A percentile compares a stretch with the other conserved stretches of the same genome.
These are phyloP conservation scores for Russula emetica DNA, from an alignment of 768 basidiomycete species.

Conservation along the genomic window DNA sequence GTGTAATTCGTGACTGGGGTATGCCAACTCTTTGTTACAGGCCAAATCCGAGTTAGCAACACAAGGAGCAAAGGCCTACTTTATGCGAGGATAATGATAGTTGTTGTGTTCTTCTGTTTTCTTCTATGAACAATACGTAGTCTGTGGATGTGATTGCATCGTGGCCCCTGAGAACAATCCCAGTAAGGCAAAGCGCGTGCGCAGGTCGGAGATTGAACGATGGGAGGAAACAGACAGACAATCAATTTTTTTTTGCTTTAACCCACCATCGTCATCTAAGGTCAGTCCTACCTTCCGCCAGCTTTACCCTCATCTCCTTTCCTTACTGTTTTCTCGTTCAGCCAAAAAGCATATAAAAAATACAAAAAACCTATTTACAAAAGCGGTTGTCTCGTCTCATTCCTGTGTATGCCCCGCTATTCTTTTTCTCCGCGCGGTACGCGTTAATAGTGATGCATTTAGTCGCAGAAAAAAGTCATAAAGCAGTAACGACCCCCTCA, in stretches of 20 bases:
- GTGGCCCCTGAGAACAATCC: background rate
- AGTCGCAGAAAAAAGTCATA: constrained; percentile 67
- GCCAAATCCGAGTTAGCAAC: constrained; percentile 79
- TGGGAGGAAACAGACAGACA: constrained; percentile 22
- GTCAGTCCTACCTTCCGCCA: constrained; percentile 36
- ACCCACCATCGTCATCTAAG: constrained; percentile 63
- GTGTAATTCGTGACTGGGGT: constrained; percentile 12
- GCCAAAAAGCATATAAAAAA: constrained; percentile 52
- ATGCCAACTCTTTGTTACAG: constrained; percentile 37
- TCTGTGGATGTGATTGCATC: constrained; percentile 7
- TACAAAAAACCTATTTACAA: constrained; percentile 62
- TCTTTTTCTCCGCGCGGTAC: constrained; percentile 22
- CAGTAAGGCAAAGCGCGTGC: constrained; percentile 8
- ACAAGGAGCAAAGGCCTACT: constrained; percentile 85
- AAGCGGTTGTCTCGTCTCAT: constrained; percentile 70
- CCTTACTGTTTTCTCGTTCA: constrained; percentile 25
- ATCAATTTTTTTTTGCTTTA: constrained; percentile 42
- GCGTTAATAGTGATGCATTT: constrained; percentile 25
- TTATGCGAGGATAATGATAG: constrained; percentile 65
- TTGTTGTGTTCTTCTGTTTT: constrained; percentile 15
- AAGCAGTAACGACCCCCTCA: constrained; percentile 85
- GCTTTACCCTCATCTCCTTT: constrained; percentile 24
- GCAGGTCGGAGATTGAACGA: constrained; percentile 42
- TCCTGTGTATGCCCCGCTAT: constrained; percentile 53
- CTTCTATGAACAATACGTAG: constrained; percentile 5